These are phyloP conservation scores for Hysterium pulicare DNA, from an alignment of 2,329 filamentous ascomycete species.

Conservation along the genomic window DNA sequence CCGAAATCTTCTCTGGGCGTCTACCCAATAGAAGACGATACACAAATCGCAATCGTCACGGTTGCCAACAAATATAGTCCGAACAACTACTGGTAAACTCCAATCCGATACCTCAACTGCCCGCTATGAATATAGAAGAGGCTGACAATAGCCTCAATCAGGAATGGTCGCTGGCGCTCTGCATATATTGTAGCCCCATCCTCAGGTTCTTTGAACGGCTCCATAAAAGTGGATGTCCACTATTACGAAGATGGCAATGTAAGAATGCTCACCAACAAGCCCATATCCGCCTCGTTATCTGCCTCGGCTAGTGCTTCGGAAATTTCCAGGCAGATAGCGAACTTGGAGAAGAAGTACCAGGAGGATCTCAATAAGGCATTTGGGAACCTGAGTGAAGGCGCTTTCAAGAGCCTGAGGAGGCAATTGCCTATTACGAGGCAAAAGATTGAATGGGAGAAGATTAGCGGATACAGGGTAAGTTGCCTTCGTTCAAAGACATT, in stretches of 20 bases:
- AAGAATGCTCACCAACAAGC: constrained; percentile 83
- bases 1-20: constrained; percentile 76
- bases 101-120: neutral
- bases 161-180: constrained; percentile 95
- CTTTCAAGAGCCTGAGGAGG: constrained; percentile 88
- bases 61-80: constrained; percentile 97
- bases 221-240: constrained; percentile 91
- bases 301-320: constrained; percentile 60
- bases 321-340: constrained; percentile 73
- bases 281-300: constrained; percentile 60
- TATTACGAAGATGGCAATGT: constrained; percentile 99
- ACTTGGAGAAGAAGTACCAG: constrained; percentile 86
- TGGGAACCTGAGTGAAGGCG: constrained; percentile 81
- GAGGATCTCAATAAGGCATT: constrained; percentile 94
- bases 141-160: constrained; percentile 29
- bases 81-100: constrained; percentile 84
- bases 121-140: neutral
- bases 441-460: constrained; percentile 99
- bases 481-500: too few relatives aligned
- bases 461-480: constrained; percentile 76
- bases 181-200: constrained; percentile 75
- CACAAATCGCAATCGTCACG: constrained; percentile 73
- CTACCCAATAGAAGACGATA: constrained; percentile 74
- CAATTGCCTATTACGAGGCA: constrained; percentile 95
- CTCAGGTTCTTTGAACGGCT: constrained; percentile 66